phyloP scores from a whole-genome alignment of 352 stramenopile genomes.

The Pythium phragmitis region DNA sequence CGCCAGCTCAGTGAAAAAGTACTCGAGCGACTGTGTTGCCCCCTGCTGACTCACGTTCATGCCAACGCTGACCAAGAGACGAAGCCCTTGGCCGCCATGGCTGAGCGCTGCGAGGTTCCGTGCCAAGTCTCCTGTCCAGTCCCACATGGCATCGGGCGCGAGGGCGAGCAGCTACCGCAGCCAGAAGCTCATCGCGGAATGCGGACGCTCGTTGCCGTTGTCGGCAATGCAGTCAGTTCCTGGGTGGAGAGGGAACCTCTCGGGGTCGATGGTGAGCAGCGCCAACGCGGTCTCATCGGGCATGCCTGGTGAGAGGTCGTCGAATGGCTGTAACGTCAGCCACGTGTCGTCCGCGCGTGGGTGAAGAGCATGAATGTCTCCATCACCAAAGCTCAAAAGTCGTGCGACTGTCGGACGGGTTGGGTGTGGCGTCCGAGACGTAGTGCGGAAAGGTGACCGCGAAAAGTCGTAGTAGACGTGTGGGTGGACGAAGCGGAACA shows the following conservation, averaged over 20 bases:
- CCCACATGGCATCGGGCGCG: background rate
- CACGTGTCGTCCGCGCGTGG: background rate
- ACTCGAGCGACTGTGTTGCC: background rate
- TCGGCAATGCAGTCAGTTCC: no score
- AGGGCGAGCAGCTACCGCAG: background rate
- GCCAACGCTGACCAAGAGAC: background rate
- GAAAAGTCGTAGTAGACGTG: no score
- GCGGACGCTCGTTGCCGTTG: background rate
- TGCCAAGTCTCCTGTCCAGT: background rate
- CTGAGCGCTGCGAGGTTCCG: background rate
- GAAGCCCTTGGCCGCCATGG: background rate
- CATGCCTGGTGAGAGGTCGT: background rate
- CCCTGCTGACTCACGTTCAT: background rate
- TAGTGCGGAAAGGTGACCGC: no score
- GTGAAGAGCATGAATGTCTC: no score
- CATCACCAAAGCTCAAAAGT: no score
- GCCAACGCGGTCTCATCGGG: background rate
- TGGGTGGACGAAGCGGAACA: background rate
- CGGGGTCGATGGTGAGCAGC: background rate
- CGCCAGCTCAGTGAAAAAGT: background rate
- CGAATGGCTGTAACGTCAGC: background rate
- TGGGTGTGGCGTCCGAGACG: no score
- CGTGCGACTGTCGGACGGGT: no score
- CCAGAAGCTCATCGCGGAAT: background rate
- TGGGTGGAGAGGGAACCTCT: background rate